Evolutionary conservation across 2,329 filamentous ascomycete species (phyloP), one percentile per base, ranked within the genome.

Genomic region (Geoglossum cookeanum): DNA sequence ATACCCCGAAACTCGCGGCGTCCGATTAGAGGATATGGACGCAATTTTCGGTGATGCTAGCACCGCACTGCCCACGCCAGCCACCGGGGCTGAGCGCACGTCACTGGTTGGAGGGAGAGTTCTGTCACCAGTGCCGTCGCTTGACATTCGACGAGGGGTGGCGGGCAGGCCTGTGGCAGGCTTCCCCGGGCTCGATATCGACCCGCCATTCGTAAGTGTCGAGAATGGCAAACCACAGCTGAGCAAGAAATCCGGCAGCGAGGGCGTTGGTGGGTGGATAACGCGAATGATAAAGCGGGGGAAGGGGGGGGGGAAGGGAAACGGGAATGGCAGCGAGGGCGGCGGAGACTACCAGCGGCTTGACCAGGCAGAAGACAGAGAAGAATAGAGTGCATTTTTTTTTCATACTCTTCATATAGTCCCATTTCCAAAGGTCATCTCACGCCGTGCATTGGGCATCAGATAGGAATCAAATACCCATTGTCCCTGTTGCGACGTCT

Each of bases 21-120:
- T 98, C 58, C 84, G 90, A 58, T 77, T 98, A 55, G 92, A 98
- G 71, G 92, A 98, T 63, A 98, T 98, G 92, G 87, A 94, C 68
- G 78, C 81, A 2, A 73, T 98, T 15, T 98, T 98, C 66, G 92
- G 92, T 62, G 92, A 98, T 69, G 87, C 90, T 39, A 92, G 87
- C 30, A 90, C 87, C 1, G 80, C 84, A 9, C 83, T 87, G 71
- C 80, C 81, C 4, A 95, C 91, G 0, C 90, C 91, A 1, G 80
- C 82, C 49, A 76, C 87, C 1, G 78, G 82, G 59, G 83, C 83
- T 11, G 89, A 96, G 70, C 82, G 83, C 7, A 87, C 86, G n/a
- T 88, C 88, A 2, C 75, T 95, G 9, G 82, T 94, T 69, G 80
- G 83, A 49, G 77, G 78, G 44, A 39, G 47, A 15, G 39, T 47